These are phyloP conservation scores for Aphanoascus verrucosus DNA, from an alignment of 2,329 filamentous ascomycete genomes.

Conservation along the genomic window DNA sequence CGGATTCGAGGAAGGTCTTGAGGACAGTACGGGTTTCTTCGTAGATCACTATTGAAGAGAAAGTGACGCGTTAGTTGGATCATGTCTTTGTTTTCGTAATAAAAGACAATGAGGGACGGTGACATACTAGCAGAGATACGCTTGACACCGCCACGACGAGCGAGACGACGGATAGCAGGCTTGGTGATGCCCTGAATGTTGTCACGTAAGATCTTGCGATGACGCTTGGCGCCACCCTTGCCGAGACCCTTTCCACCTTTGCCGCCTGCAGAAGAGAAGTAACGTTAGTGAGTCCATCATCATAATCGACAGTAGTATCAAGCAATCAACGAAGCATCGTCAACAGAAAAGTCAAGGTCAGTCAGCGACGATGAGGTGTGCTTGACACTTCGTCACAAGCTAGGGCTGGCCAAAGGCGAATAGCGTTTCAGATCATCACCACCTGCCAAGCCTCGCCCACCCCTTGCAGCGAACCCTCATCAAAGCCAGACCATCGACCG, in stretches of 20 bases:
- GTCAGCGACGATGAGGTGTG: neutral
- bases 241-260: constrained; percentile 97
- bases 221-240: constrained; percentile 97
- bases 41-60: constrained; percentile 54
- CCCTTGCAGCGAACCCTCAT: constrained; percentile 7
- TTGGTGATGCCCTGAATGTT: constrained; percentile 99
- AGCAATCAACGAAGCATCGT: neutral
- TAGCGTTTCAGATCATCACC: neutral
- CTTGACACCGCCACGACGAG: constrained; percentile 98
- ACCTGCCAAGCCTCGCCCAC: constrained; percentile 1
- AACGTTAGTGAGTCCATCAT: neutral
- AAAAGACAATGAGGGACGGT: constrained; percentile 9
- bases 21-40: constrained; percentile 72
- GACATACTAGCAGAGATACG: constrained; percentile 89
- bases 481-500: neutral
- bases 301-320: neutral
- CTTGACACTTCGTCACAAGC: neutral
- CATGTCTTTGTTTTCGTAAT: neutral
- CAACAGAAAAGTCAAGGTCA: neutral
- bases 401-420: neutral
- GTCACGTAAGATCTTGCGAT: constrained; percentile 98
- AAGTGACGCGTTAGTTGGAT: constrained; percentile 5
- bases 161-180: constrained; percentile 96
- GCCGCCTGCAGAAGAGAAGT: constrained; percentile 49
- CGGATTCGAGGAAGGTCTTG: constrained; percentile 73